These are phyloP conservation scores for Apophysomyces ossiformis DNA, from an alignment of 371 early-diverging fungal genomes.

Conservation along the genomic window DNA sequence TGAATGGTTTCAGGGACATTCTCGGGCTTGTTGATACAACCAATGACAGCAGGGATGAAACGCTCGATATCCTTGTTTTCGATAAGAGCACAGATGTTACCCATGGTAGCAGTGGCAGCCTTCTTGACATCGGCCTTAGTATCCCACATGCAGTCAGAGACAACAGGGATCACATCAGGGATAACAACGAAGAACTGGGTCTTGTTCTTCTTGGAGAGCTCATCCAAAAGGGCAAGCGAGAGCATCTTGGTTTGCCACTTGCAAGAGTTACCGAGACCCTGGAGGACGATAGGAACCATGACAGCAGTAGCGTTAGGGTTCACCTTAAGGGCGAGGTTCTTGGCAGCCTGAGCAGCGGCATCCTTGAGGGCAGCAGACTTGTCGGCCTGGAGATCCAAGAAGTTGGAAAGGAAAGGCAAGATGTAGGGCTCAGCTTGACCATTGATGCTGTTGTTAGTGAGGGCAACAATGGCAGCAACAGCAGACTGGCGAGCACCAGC, in stretches of 20 bases:
- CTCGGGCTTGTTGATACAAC: slow-evolving; percentile 67
- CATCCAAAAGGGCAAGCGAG: slow-evolving; percentile 58
- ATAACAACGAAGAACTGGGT: slow-evolving; percentile 62
- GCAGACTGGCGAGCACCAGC: slow-evolving; percentile 68
- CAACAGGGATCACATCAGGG: slow-evolving; percentile 72
- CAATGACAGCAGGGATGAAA: slow-evolving; percentile 66
- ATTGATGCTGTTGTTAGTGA: slow-evolving; percentile 50
- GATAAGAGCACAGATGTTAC: slow-evolving; percentile 47
- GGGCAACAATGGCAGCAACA: slow-evolving; percentile 61
- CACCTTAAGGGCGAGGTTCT: slow-evolving; percentile 54
- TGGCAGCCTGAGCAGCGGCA: slow-evolving; percentile 60
- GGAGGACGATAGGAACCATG: slow-evolving; percentile 63
- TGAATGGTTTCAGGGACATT: slow-evolving; percentile 69
- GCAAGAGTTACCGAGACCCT: slow-evolving; percentile 64
- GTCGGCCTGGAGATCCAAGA: slow-evolving; percentile 69
- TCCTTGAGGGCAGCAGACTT: slow-evolving; percentile 66
- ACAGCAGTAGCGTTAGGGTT: slow-evolving; percentile 59
- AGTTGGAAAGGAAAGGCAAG: slow-evolving; percentile 54
- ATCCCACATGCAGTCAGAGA: slow-evolving; percentile 78
- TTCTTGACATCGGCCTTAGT: slow-evolving; percentile 70
- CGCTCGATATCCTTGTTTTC: slow-evolving; percentile 63
- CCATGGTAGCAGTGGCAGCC: slow-evolving; percentile 57
- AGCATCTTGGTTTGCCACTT: slow-evolving; percentile 82
- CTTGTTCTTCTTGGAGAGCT: slow-evolving; percentile 58
- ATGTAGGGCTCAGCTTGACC: slow-evolving; percentile 67